These are phyloP conservation scores for Diutina rugosa DNA, from an alignment of 1,139 yeast genomes.

Conservation along the genomic window DNA sequence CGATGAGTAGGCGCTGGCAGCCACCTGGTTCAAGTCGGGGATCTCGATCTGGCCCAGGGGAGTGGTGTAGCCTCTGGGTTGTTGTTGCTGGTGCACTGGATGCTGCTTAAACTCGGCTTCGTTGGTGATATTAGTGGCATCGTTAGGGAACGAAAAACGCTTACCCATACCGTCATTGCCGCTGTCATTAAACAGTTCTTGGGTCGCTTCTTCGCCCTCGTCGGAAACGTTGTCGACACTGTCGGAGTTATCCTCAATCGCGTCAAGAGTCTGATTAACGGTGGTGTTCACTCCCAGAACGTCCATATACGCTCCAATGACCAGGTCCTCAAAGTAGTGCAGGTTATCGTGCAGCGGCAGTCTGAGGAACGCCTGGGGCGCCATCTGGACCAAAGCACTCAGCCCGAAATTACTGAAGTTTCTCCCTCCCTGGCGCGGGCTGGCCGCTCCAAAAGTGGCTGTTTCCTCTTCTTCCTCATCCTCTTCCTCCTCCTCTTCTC, in stretches of 20 bases:
- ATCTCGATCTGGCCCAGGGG: not conserved
- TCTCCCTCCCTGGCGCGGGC: not conserved
- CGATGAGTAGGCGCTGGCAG: not conserved
- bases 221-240: not conserved
- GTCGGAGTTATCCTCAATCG: not conserved
- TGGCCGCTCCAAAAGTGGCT: not conserved
- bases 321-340: conserved; percentile 1
- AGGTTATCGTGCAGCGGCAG: not conserved
- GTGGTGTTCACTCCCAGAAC: not conserved
- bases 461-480: not conserved
- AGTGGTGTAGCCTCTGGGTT: not conserved
- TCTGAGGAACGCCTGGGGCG: not conserved
- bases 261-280: not conserved
- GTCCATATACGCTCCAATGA: conserved; percentile 1
- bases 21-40: not conserved
- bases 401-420: not conserved
- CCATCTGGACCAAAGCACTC: not conserved
- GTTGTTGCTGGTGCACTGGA: not conserved
- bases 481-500: not conserved
- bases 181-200: not conserved
- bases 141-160: not conserved
- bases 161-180: not conserved
- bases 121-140: not conserved
- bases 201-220: not conserved
- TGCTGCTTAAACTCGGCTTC: not conserved